Evolutionary conservation across 495 filamentous ascomycete species (phyloP).

Genomic region (Hypoxylon fragiforme): DNA sequence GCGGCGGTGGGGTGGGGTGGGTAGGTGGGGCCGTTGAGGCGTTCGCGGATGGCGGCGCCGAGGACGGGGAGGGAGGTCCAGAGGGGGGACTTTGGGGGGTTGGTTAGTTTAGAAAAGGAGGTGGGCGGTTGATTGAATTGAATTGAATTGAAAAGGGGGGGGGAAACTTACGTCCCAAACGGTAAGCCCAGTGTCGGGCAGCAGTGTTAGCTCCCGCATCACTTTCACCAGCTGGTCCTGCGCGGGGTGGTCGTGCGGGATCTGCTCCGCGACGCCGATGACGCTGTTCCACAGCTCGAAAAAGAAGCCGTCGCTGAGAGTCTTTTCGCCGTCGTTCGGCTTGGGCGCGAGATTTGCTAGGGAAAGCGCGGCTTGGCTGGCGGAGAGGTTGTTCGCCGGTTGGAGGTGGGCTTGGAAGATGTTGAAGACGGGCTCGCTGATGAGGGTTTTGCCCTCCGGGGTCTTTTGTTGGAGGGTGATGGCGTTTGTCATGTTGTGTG

Average conservation of each 20-base stretch:
- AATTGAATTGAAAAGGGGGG: not conserved
- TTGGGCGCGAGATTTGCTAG: constrained; percentile 22
- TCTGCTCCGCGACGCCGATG: constrained; percentile 29
- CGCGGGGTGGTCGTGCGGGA: constrained; percentile 21
- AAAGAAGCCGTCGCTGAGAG: constrained; percentile 25
- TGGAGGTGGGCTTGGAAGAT: constrained; percentile 33
- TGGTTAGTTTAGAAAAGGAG: not conserved
- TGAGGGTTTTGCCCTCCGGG: not conserved
- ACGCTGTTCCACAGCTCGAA: constrained; percentile 26
- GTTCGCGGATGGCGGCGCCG: constrained; percentile 18
- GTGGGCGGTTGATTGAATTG: not conserved
- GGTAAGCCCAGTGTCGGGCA: constrained; percentile 23
- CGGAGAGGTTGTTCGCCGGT: constrained; percentile 2
- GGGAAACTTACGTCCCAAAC: constrained; percentile 28
- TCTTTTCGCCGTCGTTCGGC: constrained; percentile 2
- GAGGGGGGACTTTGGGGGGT: constrained; percentile 8
- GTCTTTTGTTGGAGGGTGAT: constrained; percentile 7
- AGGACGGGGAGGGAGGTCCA: constrained; percentile 33
- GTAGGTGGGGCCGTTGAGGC: constrained; percentile 20
- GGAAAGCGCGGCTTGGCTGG: constrained; percentile 11
- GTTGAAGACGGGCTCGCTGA: constrained; percentile 29
- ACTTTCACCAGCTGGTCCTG: constrained; percentile 30
- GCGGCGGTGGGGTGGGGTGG: no score
- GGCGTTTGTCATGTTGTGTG: constrained; percentile 1
- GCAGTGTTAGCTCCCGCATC: constrained; percentile 26